A percentile compares a stretch with the other conserved stretches of the same genome.
These are phyloP conservation scores for Atkinsonella texensis DNA, from an alignment of 2,329 filamentous ascomycete genomes.

Conservation along the genomic window DNA sequence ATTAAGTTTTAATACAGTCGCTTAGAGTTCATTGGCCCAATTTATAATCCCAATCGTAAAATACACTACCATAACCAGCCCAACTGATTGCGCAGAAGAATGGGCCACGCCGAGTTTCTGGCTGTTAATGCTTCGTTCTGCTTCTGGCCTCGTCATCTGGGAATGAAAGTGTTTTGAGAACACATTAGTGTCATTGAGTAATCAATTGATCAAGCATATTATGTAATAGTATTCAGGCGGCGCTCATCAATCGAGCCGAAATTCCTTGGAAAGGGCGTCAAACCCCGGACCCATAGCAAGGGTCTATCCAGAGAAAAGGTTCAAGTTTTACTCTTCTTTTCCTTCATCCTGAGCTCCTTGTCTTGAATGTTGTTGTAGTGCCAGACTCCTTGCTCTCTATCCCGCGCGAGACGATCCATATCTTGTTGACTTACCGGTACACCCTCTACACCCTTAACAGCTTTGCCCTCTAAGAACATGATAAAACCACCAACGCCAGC, in stretches of 20 bases:
- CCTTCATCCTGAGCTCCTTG: constrained; percentile 15
- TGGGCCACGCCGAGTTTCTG: too few species aligned
- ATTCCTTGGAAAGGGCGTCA: too few species aligned
- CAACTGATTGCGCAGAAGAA: too few species aligned
- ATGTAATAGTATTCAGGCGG: too few species aligned
- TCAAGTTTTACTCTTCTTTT: constrained; percentile 2
- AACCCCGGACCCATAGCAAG: not conserved
- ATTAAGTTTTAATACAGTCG: not conserved
- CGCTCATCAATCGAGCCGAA: too few species aligned
- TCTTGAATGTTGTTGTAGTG: constrained; percentile 38
- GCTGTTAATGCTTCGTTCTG: too few species aligned
- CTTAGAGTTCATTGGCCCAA: too few species aligned
- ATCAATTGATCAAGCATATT: too few species aligned
- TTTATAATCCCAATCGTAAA: not conserved
- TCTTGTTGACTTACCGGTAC: constrained; percentile 50
- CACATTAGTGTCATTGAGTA: too few species aligned
- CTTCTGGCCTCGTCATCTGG: too few species aligned
- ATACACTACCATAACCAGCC: not conserved
- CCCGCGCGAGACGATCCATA: constrained; percentile 33
- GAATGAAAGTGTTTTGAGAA: too few species aligned
- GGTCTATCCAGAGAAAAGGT: not conserved
- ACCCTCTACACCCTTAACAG: constrained; percentile 60
- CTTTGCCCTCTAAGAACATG: constrained; percentile 59
- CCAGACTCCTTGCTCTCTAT: constrained; percentile 41
- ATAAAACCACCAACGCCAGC: constrained; percentile 57